phyloP scores from a whole-genome alignment of 2,329 filamentous ascomycete genomes.

The Penicillium sp. region DNA sequence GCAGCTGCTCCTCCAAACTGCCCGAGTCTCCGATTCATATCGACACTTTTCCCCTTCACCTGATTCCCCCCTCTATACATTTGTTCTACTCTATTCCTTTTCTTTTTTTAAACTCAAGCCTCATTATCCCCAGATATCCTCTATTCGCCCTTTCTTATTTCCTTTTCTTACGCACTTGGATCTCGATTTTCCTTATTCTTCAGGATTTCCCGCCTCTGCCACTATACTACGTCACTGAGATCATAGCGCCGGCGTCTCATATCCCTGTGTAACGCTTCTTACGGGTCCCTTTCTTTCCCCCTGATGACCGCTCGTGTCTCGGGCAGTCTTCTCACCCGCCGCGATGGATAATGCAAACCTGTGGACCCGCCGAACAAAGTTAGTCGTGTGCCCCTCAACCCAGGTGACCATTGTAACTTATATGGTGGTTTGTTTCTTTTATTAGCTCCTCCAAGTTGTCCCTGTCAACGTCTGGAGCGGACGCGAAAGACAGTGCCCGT shows the following conservation, averaged over 20 bases:
- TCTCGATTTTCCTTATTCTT: background rate
- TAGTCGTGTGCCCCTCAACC: conserved; percentile 23
- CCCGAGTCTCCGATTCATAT: conserved; percentile 31
- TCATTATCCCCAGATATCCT: background rate
- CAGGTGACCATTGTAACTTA: background rate
- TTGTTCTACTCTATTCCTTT: conserved; percentile 9
- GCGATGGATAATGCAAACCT: conserved; percentile 52
- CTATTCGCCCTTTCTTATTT: background rate
- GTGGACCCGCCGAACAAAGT: conserved; percentile 52
- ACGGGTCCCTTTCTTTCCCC: conserved; percentile 17
- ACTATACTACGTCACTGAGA: conserved; percentile 8
- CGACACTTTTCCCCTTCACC: conserved; percentile 18
- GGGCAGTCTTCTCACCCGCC: conserved; percentile 36
- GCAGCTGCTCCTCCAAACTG: conserved; percentile 14
- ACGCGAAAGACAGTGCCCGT: conserved; percentile 53
- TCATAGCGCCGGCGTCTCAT: conserved; percentile 4
- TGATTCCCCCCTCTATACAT: conserved; percentile 3
- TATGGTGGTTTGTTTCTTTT: conserved; percentile 4
- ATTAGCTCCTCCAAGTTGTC: conserved; percentile 83
- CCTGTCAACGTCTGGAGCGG: conserved; percentile 68
- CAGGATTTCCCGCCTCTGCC: conserved; percentile 1
- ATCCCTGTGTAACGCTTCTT: conserved; percentile 14
- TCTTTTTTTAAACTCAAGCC: conserved; percentile 1
- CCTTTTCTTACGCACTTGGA: background rate
- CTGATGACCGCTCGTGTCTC: conserved; percentile 40